phyloP scores from a whole-genome alignment of 352 stramenopile species.

The Phytophthora hibernalis region DNA sequence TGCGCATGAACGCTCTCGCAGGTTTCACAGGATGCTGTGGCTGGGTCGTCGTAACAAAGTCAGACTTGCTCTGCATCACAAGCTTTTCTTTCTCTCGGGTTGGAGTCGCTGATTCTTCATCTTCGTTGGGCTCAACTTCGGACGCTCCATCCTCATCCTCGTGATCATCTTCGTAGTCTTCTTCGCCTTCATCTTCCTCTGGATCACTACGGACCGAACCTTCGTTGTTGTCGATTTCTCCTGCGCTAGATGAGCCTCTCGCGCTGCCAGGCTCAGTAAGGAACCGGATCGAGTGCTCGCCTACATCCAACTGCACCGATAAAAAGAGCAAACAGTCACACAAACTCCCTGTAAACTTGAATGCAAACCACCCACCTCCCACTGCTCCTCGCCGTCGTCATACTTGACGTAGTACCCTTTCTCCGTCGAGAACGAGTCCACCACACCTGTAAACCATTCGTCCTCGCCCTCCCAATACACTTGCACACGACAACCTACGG shows the following conservation, averaged over 20 bases:
- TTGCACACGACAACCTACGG: conserved; percentile 57
- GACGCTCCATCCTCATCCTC: conserved; percentile 1
- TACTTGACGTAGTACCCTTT: conserved; percentile 73
- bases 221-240: conserved; percentile 25
- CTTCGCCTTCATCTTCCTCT: conserved; percentile 5
- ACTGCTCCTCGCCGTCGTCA: conserved; percentile 81
- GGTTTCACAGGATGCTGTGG: conserved; percentile 8
- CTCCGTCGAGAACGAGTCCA: conserved; percentile 38
- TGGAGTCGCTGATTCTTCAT: neutral
- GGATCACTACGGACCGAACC: neutral
- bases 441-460: conserved; percentile 73
- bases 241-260: conserved; percentile 17
- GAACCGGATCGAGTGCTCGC: conserved; percentile 33
- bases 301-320: conserved; percentile 20
- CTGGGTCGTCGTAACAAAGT: neutral
- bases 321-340: conserved; percentile 1
- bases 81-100: neutral
- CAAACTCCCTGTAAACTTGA: neutral
- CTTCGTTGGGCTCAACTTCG: conserved; percentile 6
- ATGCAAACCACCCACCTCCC: conserved; percentile 47
- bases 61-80: neutral
- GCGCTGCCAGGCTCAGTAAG: conserved; percentile 9
- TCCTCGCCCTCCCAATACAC: conserved; percentile 77
- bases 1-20: conserved; percentile 30
- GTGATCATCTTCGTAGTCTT: conserved; percentile 30